Conservation (phyloP, 352 stramenopile species). For the Pythium scleroteichum region DNA sequence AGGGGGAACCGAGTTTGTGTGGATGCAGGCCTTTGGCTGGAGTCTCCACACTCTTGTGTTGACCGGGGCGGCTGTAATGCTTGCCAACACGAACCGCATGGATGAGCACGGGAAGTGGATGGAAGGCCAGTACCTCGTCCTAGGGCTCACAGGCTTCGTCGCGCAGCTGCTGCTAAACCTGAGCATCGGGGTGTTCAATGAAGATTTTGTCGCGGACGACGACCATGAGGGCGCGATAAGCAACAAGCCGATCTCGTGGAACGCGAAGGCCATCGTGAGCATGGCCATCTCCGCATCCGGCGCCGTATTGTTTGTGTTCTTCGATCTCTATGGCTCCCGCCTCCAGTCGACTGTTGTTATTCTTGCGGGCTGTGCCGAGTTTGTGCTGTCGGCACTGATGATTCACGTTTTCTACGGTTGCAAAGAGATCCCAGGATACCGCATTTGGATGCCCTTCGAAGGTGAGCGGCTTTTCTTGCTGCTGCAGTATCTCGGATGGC, state of each 20-base stretch:
- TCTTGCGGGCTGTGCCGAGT: conserved; percentile 36
- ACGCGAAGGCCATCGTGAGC: conserved; percentile 51
- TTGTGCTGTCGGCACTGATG: conserved; percentile 42
- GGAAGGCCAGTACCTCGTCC: conserved; percentile 54
- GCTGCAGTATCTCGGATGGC: conserved; percentile 64
- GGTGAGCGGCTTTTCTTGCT: conserved; percentile 52
- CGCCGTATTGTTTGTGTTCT: conserved; percentile 45
- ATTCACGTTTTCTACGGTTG: conserved; percentile 57
- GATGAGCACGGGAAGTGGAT: conserved; percentile 39
- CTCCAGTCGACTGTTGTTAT: conserved; percentile 41
- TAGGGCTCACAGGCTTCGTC: conserved; percentile 51
- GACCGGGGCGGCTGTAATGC: conserved; percentile 39
- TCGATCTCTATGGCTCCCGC: conserved; percentile 37
- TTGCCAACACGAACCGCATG: conserved; percentile 39
- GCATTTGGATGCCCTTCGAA: conserved; percentile 59
- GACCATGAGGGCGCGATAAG: conserved; percentile 9
- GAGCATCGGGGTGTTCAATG: conserved; percentile 49
- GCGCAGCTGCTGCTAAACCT: conserved; percentile 61
- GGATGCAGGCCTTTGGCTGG: conserved; percentile 66
- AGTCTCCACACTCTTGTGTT: conserved; percentile 51
- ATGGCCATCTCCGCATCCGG: conserved; percentile 47
- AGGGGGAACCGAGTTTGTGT: conserved; percentile 57
- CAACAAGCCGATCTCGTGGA: conserved; percentile 33
- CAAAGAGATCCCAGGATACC: conserved; percentile 47
- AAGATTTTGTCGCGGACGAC: conserved; percentile 18